Base-by-base conservation (phyloP, 352 stramenopile genomes). In the Paralagenidium karlingii region DNA sequence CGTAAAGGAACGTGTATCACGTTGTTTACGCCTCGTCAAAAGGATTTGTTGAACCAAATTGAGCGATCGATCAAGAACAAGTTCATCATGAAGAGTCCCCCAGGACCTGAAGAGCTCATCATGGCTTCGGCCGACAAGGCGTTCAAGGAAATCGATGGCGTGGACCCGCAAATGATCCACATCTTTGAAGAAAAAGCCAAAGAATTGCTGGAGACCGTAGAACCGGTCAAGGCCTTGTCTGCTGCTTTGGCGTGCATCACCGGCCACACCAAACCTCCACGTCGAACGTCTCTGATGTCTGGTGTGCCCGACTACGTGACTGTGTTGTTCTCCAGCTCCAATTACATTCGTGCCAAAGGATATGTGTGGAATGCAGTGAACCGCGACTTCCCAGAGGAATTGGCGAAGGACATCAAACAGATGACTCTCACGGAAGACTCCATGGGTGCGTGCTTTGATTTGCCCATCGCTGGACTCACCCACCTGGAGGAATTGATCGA, bases 1-100 rank as follows among this genome's bases (percentile, higher is more conserved):
- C 83, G 87, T 45, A 96, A 95, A 51, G 96, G 96, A 34, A 83
- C 96, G 47, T 98, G 96, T 54, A 88, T 99, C 53, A 98, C 94
- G 19, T 75, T 99, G 29, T 97, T 95, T 59, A 96, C 82, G 19
- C 60, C 61, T 11, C 68, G 74, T 18, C 80, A 96, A 57, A 60
- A 63, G 16, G 75, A 88, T 21, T 40, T 68, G 15, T 40, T 96
- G 18, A 49, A 68, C 44, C 58, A 78, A 36, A 95, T 96, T 33
- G 84, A 96, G 54, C 74, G 75, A 21, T 68, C 61, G 30, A 91
- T 93, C 34, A 71, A 71, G 8, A 96, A 95, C 63, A 77, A 86
- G 50, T 95, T 97, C 43, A 58, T 67, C 24, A 93, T 88, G 67
- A 74, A 76, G 37, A 82, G 83, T 20, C 75, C 82, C 9, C 86